A percentile compares a stretch with the other conserved stretches of the same genome.
Conservation (phyloP, 371 early-diverging fungal species). For the Mortierella sp. region DNA sequence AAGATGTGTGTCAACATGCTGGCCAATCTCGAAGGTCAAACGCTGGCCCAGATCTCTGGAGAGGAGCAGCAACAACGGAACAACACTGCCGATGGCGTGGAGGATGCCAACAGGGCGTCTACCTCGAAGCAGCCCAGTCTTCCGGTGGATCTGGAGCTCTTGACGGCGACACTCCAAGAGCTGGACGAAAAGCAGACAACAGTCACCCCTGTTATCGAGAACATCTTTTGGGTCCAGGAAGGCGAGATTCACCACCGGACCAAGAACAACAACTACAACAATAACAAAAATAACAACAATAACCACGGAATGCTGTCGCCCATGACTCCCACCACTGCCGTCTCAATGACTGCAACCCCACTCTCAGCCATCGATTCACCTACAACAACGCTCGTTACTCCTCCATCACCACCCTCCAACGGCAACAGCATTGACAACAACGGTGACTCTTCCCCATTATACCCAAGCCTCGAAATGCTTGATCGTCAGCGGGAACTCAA, state of each 20-base stretch:
- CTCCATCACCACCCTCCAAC: not conserved
- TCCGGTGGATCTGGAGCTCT: constrained; percentile 28
- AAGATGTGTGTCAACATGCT: constrained; percentile 46
- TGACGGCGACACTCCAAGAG: constrained; percentile 41
- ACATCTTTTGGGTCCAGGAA: constrained; percentile 58
- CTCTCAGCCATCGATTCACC: constrained; percentile 2
- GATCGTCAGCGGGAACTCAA: constrained; percentile 46
- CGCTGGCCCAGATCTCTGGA: not conserved
- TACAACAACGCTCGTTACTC: not conserved
- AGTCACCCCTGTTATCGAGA: constrained; percentile 44
- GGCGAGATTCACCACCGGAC: constrained; percentile 50
- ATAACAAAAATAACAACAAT: too few species aligned
- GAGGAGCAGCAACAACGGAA: not conserved
- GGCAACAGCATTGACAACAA: not conserved
- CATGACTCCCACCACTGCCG: constrained; percentile 29
- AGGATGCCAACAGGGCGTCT: not conserved
- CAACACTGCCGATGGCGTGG: not conserved
- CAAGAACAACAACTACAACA: not conserved
- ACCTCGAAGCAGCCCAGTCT: not conserved
- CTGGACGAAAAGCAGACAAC: constrained; percentile 49
- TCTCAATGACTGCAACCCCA: not conserved
- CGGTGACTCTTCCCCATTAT: constrained; percentile 39
- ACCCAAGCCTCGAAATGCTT: constrained; percentile 47
- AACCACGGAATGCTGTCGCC: constrained; percentile 14
- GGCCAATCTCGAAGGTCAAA: constrained; percentile 27